phyloP scores from a whole-genome alignment of 2,329 filamentous ascomycete species.

The Talaromyces amestolkiae region DNA sequence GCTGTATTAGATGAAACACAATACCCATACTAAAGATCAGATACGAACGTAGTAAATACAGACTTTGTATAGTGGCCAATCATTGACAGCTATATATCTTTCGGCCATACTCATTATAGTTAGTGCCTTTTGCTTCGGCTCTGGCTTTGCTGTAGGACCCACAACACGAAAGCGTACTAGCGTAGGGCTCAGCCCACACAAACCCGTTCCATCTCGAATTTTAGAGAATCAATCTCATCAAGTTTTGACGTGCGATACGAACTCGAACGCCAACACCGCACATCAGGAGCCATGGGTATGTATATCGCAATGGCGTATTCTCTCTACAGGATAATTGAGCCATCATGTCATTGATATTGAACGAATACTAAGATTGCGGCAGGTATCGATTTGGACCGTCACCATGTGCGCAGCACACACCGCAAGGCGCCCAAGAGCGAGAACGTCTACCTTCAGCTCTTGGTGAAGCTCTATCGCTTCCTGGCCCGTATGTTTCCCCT shows the following conservation, averaged over 20 bases:
- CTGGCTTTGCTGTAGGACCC: constrained; percentile 2
- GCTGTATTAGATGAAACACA: neutral
- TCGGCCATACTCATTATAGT: neutral
- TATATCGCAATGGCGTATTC: neutral
- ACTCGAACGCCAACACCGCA: constrained; percentile 37
- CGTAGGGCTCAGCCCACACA: constrained; percentile 48
- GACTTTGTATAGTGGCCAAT: neutral
- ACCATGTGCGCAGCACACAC: constrained; percentile 68
- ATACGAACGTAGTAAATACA: neutral
- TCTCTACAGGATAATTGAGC: neutral
- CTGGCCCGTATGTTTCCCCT: constrained; percentile 67
- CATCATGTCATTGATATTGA: neutral
- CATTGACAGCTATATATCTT: neutral
- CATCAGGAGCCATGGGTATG: constrained; percentile 46
- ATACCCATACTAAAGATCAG: neutral
- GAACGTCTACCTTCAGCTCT: constrained; percentile 94
- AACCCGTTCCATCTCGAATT: constrained; percentile 40
- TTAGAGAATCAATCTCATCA: constrained; percentile 38
- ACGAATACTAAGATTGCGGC: constrained; percentile 11
- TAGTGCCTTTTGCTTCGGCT: constrained; percentile 5
- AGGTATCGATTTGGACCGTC: constrained; percentile 60
- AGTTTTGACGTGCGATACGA: constrained; percentile 39
- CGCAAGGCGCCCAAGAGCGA: constrained; percentile 96
- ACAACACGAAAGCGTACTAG: constrained; percentile 31
- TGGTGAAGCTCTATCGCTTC: constrained; percentile 99